phyloP scores from a whole-genome alignment of 345 rosid genomes.

The Ceriops decandra region DNA sequence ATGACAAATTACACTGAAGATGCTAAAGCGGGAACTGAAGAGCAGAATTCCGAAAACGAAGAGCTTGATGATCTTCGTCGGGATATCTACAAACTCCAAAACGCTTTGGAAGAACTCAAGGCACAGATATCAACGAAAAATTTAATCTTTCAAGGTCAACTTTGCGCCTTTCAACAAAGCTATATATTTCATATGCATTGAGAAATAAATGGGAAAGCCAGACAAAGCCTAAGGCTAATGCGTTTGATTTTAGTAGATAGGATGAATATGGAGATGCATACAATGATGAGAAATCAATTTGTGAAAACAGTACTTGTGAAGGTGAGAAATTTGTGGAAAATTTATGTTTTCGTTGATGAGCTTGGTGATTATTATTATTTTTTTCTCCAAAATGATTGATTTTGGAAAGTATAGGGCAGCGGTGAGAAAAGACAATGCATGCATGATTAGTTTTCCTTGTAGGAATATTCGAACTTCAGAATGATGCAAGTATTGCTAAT shows the following conservation, averaged over 20 bases:
- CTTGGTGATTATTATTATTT: too few relatives aligned
- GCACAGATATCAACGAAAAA: neutral
- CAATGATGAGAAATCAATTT: neutral
- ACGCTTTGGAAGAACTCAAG: conserved; percentile 5
- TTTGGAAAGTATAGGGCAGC: too few relatives aligned
- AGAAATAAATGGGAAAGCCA: neutral
- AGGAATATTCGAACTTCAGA: neutral
- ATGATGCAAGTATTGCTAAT: neutral
- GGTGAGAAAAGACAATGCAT: neutral
- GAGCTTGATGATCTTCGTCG: conserved; percentile 2
- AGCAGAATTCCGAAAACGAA: neutral
- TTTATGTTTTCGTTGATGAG: too few relatives aligned
- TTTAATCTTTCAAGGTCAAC: conserved; percentile 1
- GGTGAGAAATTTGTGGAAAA: conserved; percentile 10
- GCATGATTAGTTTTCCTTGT: too few relatives aligned
- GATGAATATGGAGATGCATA: conserved; percentile 9
- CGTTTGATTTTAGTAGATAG: neutral
- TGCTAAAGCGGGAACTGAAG: neutral
- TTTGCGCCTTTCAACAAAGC: neutral
- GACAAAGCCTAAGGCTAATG: neutral
- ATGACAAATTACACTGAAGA: conserved; percentile 12
- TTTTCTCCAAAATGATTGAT: too few relatives aligned
- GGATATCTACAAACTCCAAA: neutral
- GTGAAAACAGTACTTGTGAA: neutral
- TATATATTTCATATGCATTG: neutral